Evolutionary conservation across 306 rosid species (phyloP), one percentile per base, ranked within the genome.

Genomic region (Rubus idaeus): DNA sequence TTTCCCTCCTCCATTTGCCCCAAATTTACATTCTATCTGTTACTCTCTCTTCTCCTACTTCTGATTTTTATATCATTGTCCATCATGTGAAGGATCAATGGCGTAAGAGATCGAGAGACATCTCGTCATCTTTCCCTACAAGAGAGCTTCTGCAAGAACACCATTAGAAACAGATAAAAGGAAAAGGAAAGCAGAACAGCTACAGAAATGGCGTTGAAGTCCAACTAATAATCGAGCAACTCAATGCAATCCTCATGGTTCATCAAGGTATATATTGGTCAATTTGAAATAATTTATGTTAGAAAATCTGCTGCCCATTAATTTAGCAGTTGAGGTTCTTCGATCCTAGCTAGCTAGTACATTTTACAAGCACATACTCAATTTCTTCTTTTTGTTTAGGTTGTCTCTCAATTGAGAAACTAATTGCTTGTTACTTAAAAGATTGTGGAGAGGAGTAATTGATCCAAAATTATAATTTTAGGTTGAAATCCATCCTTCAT

Each of bases 81-180:
- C 42, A 2, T 60, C 39, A 10, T 12, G 45, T 63, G 45, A 35
- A 63, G 68, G 45, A 37, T 63, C 21, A 40, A 11, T 37, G 65
- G 55, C 21, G 75, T 62, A 71, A 45, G 42, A 75, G 18, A 60
- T 26, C 16, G 6, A 75, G 65, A 77, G 62, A 20, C 42, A 74
- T 66, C 55, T 63, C 68, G 70, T 16, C 70, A 40, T 45, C 41
- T 21, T 49, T 57, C n/a, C 76, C 57, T 16, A 45, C 67, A 69
- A 57, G 18, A 74, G 14, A 79, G 69, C 52, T 21, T 47, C 79
- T 13, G 53, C 62, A 80, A 62, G 44, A 75, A 21, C 52, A 35
- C 44, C 74, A 47, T 70, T 12, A 39, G 20, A 23, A 46, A 45
- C n/a, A 60, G 55, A 50, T 64, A 70, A 63, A 30, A 77, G 44